These are phyloP conservation scores for Tetrastigma voinierianum DNA, from an alignment of 164 flowering plant species.

Conservation along the genomic window DNA sequence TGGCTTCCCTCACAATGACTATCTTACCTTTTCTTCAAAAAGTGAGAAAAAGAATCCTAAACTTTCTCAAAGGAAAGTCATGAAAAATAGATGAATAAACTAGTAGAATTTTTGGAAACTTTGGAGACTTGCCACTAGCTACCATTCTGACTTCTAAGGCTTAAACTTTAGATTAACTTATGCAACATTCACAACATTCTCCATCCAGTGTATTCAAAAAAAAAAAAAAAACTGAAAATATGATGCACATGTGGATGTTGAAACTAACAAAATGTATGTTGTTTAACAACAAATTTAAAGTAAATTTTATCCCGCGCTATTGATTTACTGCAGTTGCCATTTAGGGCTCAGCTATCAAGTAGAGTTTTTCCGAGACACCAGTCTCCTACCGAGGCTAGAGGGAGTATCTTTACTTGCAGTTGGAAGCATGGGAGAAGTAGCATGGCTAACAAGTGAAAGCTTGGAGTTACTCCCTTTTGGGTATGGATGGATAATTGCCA, in stretches of 20 bases:
- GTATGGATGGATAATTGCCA: conserved; percentile 35
- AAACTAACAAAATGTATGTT: not conserved
- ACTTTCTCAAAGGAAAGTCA: too few species aligned
- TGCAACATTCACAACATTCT: conserved; percentile 9
- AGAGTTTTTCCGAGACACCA: conserved; percentile 14
- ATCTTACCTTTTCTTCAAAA: too few species aligned
- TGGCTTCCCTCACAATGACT: too few species aligned
- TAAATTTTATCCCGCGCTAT: conserved; percentile 9
- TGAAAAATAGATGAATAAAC: too few species aligned
- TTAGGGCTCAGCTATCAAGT: not conserved
- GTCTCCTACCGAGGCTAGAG: conserved; percentile 5
- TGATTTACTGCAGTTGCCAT: not conserved
- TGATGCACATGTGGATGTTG: not conserved
- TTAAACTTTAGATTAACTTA: conserved; percentile 4
- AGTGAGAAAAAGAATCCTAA: too few species aligned
- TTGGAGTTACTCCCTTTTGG: conserved; percentile 22
- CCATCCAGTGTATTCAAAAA: not conserved
- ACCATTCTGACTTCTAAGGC: not conserved
- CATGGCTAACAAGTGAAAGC: not conserved
- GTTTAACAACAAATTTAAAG: conserved; percentile 17
- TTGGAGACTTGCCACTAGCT: too few species aligned
- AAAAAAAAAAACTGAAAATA: conserved; percentile 1
- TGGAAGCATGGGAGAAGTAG: conserved; percentile 1
- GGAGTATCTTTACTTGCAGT: conserved; percentile 8
- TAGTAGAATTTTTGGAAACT: too few species aligned